Percentiles rank a stretch among this genome's conserved stretches.
phyloP scores from a whole-genome alignment of 441 rosid species.

The Melastoma candidum region DNA sequence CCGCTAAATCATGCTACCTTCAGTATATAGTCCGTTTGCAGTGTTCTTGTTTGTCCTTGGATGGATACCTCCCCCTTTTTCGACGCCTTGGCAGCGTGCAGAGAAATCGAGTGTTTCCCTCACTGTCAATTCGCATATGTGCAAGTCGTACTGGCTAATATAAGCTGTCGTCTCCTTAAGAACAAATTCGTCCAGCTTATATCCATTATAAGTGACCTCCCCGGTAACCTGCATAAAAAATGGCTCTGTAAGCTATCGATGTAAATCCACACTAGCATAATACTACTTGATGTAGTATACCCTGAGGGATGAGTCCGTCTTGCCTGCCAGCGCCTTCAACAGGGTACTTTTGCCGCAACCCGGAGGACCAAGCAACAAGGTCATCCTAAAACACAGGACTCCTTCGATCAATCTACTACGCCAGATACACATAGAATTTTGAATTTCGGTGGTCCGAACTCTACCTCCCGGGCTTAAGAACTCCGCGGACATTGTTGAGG shows the following conservation, averaged over 20 bases:
- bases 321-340: slow-evolving; percentile 30
- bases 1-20: slow-evolving; percentile 17
- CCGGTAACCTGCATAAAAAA: slow-evolving; percentile 16
- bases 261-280: neutral
- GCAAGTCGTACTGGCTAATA: slow-evolving; percentile 12
- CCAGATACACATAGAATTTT: too few species aligned
- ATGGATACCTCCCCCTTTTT: slow-evolving; percentile 11
- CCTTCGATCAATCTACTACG: too few species aligned
- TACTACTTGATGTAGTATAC: slow-evolving; percentile 12
- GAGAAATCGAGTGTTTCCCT: slow-evolving; percentile 17
- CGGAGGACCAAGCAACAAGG: slow-evolving; percentile 33
- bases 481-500: slow-evolving; percentile 26
- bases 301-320: slow-evolving; percentile 24
- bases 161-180: slow-evolving; percentile 14
- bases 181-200: slow-evolving; percentile 12
- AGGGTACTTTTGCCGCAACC: slow-evolving; percentile 39
- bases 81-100: slow-evolving; percentile 12
- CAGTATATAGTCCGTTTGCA: slow-evolving; percentile 30
- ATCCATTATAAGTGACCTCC: slow-evolving; percentile 12
- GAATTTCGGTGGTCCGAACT: too few species aligned
- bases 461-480: slow-evolving; percentile 31
- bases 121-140: slow-evolving; percentile 11
- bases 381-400: slow-evolving; percentile 21
- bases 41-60: slow-evolving; percentile 22
- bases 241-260: too few species aligned